These are phyloP conservation scores for Xenosphaeropsis pyriputrescens DNA, from an alignment of 2,329 filamentous ascomycete genomes.

Conservation along the genomic window DNA sequence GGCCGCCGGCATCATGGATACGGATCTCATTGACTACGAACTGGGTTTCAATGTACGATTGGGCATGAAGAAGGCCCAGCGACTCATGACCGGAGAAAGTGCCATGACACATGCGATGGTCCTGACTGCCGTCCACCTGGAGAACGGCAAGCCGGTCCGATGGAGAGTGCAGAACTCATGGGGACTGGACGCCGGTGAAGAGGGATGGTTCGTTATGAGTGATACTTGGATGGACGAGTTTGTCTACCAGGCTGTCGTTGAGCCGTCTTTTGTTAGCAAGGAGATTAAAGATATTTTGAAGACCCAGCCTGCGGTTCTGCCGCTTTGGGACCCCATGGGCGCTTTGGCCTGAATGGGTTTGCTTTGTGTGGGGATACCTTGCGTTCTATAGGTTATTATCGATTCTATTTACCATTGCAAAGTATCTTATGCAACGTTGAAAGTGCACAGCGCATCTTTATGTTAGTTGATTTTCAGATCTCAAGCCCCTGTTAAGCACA, in stretches of 20 bases:
- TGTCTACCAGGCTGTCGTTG: slow-evolving; percentile 75
- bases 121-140: slow-evolving; percentile 70
- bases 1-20: slow-evolving; percentile 63
- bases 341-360: slow-evolving; percentile 37
- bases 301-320: slow-evolving; percentile 55
- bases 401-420: too few relatives aligned
- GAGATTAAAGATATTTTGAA: slow-evolving; percentile 57
- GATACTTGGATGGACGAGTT: slow-evolving; percentile 72
- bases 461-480: too few relatives aligned
- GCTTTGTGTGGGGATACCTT: too few relatives aligned
- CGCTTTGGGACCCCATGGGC: slow-evolving; percentile 73
- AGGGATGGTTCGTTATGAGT: slow-evolving; percentile 84
- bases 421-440: too few relatives aligned
- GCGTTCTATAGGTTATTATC: too few relatives aligned
- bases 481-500: too few relatives aligned
- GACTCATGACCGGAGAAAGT: slow-evolving; percentile 59
- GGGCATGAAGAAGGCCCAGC: slow-evolving; percentile 60
- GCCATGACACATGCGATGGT: slow-evolving; percentile 93
- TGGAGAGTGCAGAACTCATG: slow-evolving; percentile 87
- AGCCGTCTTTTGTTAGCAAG: slow-evolving; percentile 50
- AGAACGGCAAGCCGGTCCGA: slow-evolving; percentile 49
- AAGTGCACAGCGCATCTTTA: too few relatives aligned
- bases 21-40: slow-evolving; percentile 61
- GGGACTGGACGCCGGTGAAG: slow-evolving; percentile 53
- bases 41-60: slow-evolving; percentile 70